Evolutionary conservation across 1,284 basidiomycete species (phyloP).

Genomic region (Rhodotorula sp.): DNA sequence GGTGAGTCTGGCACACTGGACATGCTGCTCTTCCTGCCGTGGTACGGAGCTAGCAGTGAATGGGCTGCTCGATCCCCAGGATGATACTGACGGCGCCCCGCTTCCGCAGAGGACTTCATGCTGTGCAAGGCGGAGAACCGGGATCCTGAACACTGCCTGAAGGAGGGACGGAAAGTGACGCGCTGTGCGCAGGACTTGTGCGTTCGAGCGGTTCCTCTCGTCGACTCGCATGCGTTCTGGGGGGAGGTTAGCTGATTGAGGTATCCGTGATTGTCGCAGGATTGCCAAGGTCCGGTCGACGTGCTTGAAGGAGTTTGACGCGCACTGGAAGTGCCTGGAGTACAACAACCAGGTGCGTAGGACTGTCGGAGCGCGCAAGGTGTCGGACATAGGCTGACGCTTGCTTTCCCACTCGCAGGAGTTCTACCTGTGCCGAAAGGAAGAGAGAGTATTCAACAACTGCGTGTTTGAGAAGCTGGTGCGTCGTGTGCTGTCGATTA

Average conservation of each 20-base stretch:
- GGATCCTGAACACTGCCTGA: slow-evolving; percentile 88
- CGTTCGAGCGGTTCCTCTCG: slow-evolving; percentile 50
- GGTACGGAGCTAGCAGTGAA: no score
- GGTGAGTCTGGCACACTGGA: slow-evolving; percentile 56
- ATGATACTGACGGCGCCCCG: not conserved
- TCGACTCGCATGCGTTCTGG: not conserved
- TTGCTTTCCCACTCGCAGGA: slow-evolving; percentile 58
- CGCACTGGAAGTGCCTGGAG: slow-evolving; percentile 95
- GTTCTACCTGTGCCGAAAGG: slow-evolving; percentile 85
- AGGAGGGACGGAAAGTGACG: slow-evolving; percentile 94
- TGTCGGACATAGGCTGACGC: not conserved
- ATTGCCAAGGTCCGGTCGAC: slow-evolving; percentile 90
- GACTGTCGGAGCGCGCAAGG: not conserved
- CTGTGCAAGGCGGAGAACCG: slow-evolving; percentile 91
- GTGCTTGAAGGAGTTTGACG: slow-evolving; percentile 83
- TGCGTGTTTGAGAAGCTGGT: slow-evolving; percentile 94
- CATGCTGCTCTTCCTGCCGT: no score
- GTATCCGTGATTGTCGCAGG: slow-evolving; percentile 53
- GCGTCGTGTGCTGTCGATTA: no score
- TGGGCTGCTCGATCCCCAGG: no score
- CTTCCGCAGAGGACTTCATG: slow-evolving; percentile 89
- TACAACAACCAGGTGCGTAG: slow-evolving; percentile 84
- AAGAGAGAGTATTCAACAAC: slow-evolving; percentile 83
- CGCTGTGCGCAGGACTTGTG: slow-evolving; percentile 92
- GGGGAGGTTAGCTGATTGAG: not conserved